These are phyloP conservation scores for Leishmania braziliensis DNA, from an alignment of 208 protist genomes.

Conservation along the genomic window DNA sequence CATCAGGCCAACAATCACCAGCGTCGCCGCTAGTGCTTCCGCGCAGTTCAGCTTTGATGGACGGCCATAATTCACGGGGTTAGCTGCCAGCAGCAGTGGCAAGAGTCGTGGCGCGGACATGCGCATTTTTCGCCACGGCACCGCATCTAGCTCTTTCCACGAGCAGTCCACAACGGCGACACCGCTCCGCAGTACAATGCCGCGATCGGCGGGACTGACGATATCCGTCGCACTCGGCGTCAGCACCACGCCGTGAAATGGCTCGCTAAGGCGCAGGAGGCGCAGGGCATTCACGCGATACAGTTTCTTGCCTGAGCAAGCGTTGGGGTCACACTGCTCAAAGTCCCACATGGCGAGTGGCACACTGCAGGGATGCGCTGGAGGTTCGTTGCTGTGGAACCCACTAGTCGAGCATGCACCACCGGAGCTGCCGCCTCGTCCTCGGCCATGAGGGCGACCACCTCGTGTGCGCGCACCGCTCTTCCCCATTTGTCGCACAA, in stretches of 20 bases:
- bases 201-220: conserved; percentile 94
- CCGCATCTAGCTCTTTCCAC: conserved; percentile 95
- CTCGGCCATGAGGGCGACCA: conserved; percentile 30
- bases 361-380: conserved; percentile 70
- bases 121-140: conserved; percentile 95
- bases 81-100: conserved; percentile 98
- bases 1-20: conserved; percentile 94
- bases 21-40: conserved; percentile 95
- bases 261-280: conserved; percentile 83
- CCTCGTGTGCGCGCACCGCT: conserved; percentile 21
- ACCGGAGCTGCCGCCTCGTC: conserved; percentile 29
- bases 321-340: conserved; percentile 97
- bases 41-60: conserved; percentile 98
- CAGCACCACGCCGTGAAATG: conserved; percentile 96
- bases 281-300: conserved; percentile 90
- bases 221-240: conserved; percentile 92
- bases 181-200: conserved; percentile 87
- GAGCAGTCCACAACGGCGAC: conserved; percentile 99
- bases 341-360: conserved; percentile 99
- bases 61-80: conserved; percentile 99
- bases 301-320: conserved; percentile 97
- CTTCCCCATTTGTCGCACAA: conserved; percentile 6
- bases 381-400: conserved; percentile 43
- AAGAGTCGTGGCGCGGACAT: conserved; percentile 91
- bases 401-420: conserved; percentile 22